Base-by-base conservation (phyloP, 176 grass and related monocot genomes). In the Lolium rigidum region DNA sequence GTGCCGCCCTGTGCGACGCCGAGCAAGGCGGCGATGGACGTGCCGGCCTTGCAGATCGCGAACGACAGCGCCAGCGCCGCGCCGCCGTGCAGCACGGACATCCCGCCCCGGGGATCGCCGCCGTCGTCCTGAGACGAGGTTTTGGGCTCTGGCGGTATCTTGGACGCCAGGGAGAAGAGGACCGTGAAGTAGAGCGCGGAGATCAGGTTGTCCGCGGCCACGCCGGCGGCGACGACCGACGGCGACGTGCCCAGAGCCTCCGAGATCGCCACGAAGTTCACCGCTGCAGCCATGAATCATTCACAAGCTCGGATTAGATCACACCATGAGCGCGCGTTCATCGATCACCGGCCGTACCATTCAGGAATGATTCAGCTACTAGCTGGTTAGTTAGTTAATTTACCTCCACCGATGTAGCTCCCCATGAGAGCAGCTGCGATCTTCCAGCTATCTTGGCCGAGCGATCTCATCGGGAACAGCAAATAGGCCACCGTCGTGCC, bases 401-500 rank as follows among this genome's bases (percentile, higher is more conserved):
- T 87, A 97, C 92, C 84, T 92, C 93, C 95, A 49, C 95, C 95
- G 67, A 95, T 98, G 80, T 98, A 93, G 86, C 95, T 98, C 70
- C 95, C 92, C 95, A 95, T 98, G 64, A 98, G 93, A 7, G 95
- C 89, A 28, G 95, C 95, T 7, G 95, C 95, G 55, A 98, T 86
- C 86, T 98, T 98, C 95, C 95, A 98, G 87, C 89, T 86, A 50
- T 98, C 95, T 43, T 90, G 85, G 73, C 95, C 95, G 2, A 98
- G 93, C 5, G 95, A 95, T 83, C 86, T 80, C 95, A 98, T 98
- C 1, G 95, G 95, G 16, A 98, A 79, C 87, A 98, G 31, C 18
- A 88, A 10, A 67, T 87, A 98, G 7, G 95, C 95, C 60, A 89
- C 77, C 25, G 86, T 72, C 0, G 95, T 95, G 76, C 93, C 93